Base-by-base conservation (phyloP, 1,139 yeast genomes). In the Yamadazyma friedrichii region DNA sequence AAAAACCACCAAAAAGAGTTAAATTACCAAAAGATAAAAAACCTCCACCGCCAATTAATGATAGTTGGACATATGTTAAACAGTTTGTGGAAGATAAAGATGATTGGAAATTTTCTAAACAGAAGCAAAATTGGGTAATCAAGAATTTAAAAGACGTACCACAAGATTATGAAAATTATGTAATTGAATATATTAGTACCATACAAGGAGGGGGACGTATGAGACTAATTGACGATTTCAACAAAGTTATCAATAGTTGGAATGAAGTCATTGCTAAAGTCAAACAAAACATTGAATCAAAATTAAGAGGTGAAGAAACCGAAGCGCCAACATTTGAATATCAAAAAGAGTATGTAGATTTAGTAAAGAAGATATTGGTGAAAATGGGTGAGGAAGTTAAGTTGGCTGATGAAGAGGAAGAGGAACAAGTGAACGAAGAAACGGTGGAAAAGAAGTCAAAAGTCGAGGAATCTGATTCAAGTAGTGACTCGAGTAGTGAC, bases 91-190 rank as follows among this genome's bases (percentile, higher is more conserved):
- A 74, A 9, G 88, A 83, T 51, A 72, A 69, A 44, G 76, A 65
- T 0, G 71, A 75, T 46, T 91, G 98, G 98, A 91, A 89, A 64
- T 91, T 91, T 59, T 85, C 95, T 44, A 91, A 91, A 56, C 95
- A 87, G 65, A 89, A 91, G 52, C 98, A 91, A 60, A 89, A 88
- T 58, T 91, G 97, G 97, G 73, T 91, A 39, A 63, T 89, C 48
- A 84, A 84, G 55, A 83, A 88, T 61, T 65, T 87, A 36, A 74
- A 71, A 46, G 50, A 57, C 29, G 74, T 84, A 13, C 86, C 84
- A 1, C 70, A 64, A 1, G 66, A 74, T 2, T 89, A 87, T 52
- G 77, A 73, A 36, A 67, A 60, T 2, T 80, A 81, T 33, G 60
- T 89, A 45, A 51, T 71, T 15, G 60, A 61, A 9, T 91, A 91